A percentile compares a stretch with the other conserved stretches of the same genome.
These are phyloP conservation scores for Solanum bulbocastanum DNA, from an alignment of 257 asterid genomes.

Conservation along the genomic window DNA sequence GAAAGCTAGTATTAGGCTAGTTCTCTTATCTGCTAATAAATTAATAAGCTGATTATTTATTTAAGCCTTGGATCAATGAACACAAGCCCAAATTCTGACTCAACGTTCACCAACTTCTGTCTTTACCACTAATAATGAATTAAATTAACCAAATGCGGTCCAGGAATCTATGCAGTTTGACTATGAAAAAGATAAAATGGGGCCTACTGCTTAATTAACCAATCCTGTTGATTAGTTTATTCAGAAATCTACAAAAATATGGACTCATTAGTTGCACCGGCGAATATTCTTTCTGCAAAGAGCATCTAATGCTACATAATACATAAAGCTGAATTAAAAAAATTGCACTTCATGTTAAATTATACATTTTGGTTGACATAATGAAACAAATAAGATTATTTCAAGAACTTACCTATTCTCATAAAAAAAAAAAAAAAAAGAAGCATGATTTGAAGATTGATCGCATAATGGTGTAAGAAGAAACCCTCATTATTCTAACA, in stretches of 20 bases:
- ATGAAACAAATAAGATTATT: background rate
- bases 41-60: background rate
- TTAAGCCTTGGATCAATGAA: background rate
- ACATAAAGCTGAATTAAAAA: background rate
- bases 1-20: background rate
- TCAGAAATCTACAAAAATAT: background rate
- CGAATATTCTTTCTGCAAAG: background rate
- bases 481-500: background rate
- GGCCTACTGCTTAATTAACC: background rate
- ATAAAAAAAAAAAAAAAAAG: fast-evolving
- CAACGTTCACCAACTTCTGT: background rate
- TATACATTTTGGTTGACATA: background rate
- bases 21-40: background rate
- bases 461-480: background rate
- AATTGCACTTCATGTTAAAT: background rate
- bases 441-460: background rate
- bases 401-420: background rate
- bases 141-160: too few species aligned
- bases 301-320: background rate
- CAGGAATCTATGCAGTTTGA: background rate
- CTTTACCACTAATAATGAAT: background rate
- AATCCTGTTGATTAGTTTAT: background rate
- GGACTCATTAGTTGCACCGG: background rate
- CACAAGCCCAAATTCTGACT: background rate
- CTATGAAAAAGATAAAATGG: background rate